Evolutionary conservation across 2,329 filamentous ascomycete genomes (phyloP), one percentile per base, ranked within the genome.

Genomic region (Hirsutella minnesotensis): DNA sequence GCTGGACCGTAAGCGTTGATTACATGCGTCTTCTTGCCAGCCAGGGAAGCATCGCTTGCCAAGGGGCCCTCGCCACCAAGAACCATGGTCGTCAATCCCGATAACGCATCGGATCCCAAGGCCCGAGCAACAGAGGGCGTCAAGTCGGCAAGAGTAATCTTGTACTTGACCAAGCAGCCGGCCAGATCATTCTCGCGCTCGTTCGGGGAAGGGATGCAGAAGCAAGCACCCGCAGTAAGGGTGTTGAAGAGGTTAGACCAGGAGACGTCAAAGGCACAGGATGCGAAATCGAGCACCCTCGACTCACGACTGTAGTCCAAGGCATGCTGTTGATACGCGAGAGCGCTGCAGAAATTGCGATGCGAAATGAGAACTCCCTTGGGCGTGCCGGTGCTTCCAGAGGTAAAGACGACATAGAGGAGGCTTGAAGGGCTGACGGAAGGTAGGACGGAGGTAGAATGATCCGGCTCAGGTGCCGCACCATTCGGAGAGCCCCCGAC

Each of bases 1-100:
- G 51, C 46, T 3, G 51, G 51, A 1, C 51, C 51, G 33, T 50
- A 52, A 15, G 40, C 46, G 10, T 53, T 52, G 24, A 52, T 36
- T 13, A 53, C 21, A 3, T 41, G 38, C 20, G 44, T 36, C 16
- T 43, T 34, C 9, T 41, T 42, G n/a, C 39, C 30, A 4, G 20
- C 30, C 9, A 40, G n/a, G 27, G 27, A 35, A 13, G 39, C 39
- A 8, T 40, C 39, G 15, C 39, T 40, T 19, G 39, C 29, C 19
- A 40, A 22, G 8, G 39, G 39, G 4, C 29, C 39, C 30, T 40
- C 39, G 21, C 39, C 39, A 12, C 39, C 39, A 9, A 40, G 30
- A 3, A 40, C 33, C 39, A 40, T 40, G 13, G 39, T 38, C 9
- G 46, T 38, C 3, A 53, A 20, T 4, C 36, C 38, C 18, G 47